Percentiles rank a stretch among this genome's conserved stretches.
Evolutionary conservation across 352 stramenopile species (phyloP).

Genomic region (Phytophthora ramorum): DNA sequence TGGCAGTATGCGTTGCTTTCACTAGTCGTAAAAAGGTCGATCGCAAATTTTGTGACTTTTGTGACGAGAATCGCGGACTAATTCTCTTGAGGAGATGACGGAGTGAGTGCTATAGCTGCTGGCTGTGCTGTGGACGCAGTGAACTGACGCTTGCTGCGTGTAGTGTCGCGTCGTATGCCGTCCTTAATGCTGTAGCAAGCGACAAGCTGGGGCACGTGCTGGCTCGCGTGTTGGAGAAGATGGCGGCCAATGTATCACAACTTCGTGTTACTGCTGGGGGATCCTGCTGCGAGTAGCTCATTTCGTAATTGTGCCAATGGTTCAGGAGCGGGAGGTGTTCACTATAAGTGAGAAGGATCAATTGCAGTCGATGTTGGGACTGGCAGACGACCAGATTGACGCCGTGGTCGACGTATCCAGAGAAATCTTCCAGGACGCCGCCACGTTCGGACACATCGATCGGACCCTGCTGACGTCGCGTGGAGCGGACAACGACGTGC

Average conservation of each 20-base stretch:
- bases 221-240: slow-evolving; percentile 62
- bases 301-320: background rate
- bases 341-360: slow-evolving; percentile 52
- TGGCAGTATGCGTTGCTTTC: no score
- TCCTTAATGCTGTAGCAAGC: slow-evolving; percentile 54
- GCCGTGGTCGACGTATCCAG: slow-evolving; percentile 36
- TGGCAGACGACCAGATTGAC: slow-evolving; percentile 54
- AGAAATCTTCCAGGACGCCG: slow-evolving; percentile 50
- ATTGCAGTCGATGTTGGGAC: slow-evolving; percentile 48
- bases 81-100: slow-evolving; percentile 6
- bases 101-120: slow-evolving; percentile 1
- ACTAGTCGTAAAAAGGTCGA: no score
- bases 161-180: slow-evolving; percentile 18
- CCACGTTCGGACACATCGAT: slow-evolving; percentile 50
- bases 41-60: background rate
- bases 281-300: background rate
- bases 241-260: slow-evolving; percentile 41
- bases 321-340: slow-evolving; percentile 44
- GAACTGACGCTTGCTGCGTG: background rate
- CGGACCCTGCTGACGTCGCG: slow-evolving; percentile 29
- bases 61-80: background rate
- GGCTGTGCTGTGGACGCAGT: background rate
- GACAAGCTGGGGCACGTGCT: slow-evolving; percentile 65
- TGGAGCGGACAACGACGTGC: slow-evolving; percentile 37
- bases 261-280: background rate